Evolutionary conservation across 1,284 basidiomycete genomes (phyloP).

Genomic region (Puccinia triticina): DNA sequence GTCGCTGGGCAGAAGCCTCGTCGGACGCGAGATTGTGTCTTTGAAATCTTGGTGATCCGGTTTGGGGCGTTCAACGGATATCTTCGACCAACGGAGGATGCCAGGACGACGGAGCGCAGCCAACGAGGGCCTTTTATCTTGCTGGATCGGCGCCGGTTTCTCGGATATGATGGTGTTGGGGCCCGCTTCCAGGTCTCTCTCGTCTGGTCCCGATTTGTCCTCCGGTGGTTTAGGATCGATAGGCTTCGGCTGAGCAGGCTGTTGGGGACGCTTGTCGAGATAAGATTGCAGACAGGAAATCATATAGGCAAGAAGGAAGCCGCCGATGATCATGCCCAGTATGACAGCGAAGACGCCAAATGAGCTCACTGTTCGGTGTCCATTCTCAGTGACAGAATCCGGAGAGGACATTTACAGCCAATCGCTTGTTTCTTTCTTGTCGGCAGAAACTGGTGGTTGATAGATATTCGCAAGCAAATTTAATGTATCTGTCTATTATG

Average conservation of each 20-base stretch:
- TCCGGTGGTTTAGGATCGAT: background rate
- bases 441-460: background rate
- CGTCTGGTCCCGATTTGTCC: background rate
- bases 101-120: background rate
- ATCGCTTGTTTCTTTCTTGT: background rate
- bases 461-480: background rate
- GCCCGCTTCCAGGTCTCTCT: background rate
- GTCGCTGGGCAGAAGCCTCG: slow-evolving; percentile 8
- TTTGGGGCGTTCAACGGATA: background rate
- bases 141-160: background rate
- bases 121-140: background rate
- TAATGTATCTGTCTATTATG: background rate
- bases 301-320: slow-evolving; percentile 3
- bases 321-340: background rate
- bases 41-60: background rate
- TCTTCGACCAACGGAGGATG: background rate
- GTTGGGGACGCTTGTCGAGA: background rate
- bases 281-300: background rate
- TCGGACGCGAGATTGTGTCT: slow-evolving; percentile 2
- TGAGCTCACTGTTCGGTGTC: background rate
- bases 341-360: background rate
- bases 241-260: background rate
- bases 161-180: background rate
- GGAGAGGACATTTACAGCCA: slow-evolving; percentile 2
- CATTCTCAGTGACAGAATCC: background rate